Base-by-base conservation (phyloP, 352 stramenopile genomes). In the Achlya hypogyna region DNA sequence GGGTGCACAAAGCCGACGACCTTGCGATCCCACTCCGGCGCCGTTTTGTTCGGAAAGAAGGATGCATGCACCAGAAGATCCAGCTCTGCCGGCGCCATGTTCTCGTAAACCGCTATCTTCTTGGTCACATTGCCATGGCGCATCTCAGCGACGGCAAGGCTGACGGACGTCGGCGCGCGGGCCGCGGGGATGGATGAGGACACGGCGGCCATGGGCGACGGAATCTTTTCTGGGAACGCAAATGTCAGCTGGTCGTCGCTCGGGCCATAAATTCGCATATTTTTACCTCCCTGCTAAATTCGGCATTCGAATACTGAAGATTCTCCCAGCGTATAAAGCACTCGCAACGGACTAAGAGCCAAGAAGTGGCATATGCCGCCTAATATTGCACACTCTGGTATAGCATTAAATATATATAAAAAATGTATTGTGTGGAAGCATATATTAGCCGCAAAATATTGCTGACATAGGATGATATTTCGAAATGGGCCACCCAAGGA, bases 1-100 rank as follows among this genome's bases (percentile, higher is more conserved):
- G 32, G 18, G 53, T 63, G 54, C 18, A 63, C 35, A 63, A 63
- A 63, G 54, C 54, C 54, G 42, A 63, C 54, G 14, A 53, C 35
- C 14, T 63, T 53, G 10, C 23, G 16, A 6, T 23, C 53, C 54
- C 54, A 63, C 28, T 63, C 54, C 8, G 54, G 54, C 23, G 54
- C 42, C n/a, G 23, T 18, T 54, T 54, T 49, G 18, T 20, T 6
- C 42, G 54, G 23, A 51, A 63, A 63, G 5, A 63, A 63, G n/a
- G 54, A 25, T 18, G 54, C 34, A 22, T 63, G 54, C 42, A 63
- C 6, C 18, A 63, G n/a, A 6, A 63, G n/a, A 2, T 38, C 32
- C 9, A 20, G 16, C 34, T 63, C 54, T 20, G 6, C 32, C 42
- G 54, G 27, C 8, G 23, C 18, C 54, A 63, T 63, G 20, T 28